Base-by-base conservation (phyloP, 441 rosid species). In the Populus tomentosa region DNA sequence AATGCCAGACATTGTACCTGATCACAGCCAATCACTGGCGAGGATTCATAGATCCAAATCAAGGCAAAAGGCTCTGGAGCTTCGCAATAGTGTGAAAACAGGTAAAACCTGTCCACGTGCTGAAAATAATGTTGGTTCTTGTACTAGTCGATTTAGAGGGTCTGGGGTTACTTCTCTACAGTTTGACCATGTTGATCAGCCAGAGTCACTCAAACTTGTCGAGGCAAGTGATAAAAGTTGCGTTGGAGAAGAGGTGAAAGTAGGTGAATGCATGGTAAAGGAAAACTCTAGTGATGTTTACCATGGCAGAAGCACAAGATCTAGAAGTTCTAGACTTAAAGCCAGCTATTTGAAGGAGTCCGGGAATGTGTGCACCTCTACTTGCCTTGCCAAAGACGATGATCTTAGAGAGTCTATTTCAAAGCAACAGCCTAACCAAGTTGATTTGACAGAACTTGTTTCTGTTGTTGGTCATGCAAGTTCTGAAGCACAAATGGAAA, bases 31-130 rank as follows among this genome's bases (percentile, higher is more conserved):
- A 70, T 88, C 98, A 53, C 79, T 90, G 81, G 90, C 84, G 71
- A 94, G 86, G 80, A 83, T 94, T 84, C 94, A 90, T 80, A 97
- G 97, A 81, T 97, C 98, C 28, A 93, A 84, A 84, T 86, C 93
- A 10, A 94, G 99, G 87, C 98, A 97, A 83, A 83, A 73, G 88
- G 95, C 88, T 85, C 70, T 94, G 74, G 88, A 88, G 87, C 80
- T 84, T 81, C 98, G 98, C 20, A 89, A 84, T 79, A 90, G 97
- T 82, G 86, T 85, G 13, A 90, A 89, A 85, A 86, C 85, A 67
- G 78, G 81, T 11, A 87, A 80, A 81, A 82, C 78, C 53, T 36
- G 81, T 82, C 84, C 82, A 40, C 53, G 32, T 66, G 71, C 76
- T 82, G 79, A 78, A 71, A 78, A 64, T 64, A 77, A 83, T 75